These are phyloP conservation scores for Rhizopogon rudus DNA, from an alignment of 768 basidiomycete species.

Conservation along the genomic window DNA sequence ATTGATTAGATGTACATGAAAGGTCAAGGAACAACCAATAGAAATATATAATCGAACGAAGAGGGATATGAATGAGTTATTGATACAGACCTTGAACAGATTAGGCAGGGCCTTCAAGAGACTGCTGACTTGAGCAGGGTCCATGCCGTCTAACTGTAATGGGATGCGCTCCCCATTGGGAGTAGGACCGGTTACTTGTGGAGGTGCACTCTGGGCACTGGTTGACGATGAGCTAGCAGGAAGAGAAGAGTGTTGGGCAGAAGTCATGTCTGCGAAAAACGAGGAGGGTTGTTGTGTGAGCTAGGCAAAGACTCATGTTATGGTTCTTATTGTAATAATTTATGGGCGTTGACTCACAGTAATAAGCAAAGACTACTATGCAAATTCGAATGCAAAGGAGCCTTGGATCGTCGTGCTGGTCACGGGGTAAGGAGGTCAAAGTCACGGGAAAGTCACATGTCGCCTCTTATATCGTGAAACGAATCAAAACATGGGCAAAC, in stretches of 20 bases:
- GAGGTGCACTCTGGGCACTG: slow-evolving; percentile 6
- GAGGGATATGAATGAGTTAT: slow-evolving; percentile 2
- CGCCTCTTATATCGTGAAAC: slow-evolving; percentile 28
- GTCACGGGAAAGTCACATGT: slow-evolving; percentile 42
- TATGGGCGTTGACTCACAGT: background rate
- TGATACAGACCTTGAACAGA: slow-evolving; percentile 40
- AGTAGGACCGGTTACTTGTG: slow-evolving; percentile 7
- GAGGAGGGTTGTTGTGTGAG: background rate
- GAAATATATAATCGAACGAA: background rate
- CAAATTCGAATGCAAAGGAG: too few relatives aligned
- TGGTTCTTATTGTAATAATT: too few relatives aligned
- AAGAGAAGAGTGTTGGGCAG: background rate
- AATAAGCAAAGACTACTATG: background rate
- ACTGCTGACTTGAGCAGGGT: slow-evolving; percentile 53
- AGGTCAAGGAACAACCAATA: background rate
- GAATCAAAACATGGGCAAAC: slow-evolving; percentile 29
- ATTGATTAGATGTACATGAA: slow-evolving; percentile 5
- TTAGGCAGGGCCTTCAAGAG: slow-evolving; percentile 43
- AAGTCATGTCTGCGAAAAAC: background rate
- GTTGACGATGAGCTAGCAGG: slow-evolving; percentile 9
- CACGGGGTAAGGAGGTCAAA: slow-evolving; percentile 35
- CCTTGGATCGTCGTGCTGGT: slow-evolving; percentile 24
- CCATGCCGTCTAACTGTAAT: slow-evolving; percentile 24
- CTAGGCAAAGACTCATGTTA: background rate
- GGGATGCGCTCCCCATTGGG: slow-evolving; percentile 5